Percentiles rank a stretch among this genome's conserved stretches.
These are phyloP conservation scores for Triglochin maritima DNA, from an alignment of 106 monocot genomes.

Conservation along the genomic window DNA sequence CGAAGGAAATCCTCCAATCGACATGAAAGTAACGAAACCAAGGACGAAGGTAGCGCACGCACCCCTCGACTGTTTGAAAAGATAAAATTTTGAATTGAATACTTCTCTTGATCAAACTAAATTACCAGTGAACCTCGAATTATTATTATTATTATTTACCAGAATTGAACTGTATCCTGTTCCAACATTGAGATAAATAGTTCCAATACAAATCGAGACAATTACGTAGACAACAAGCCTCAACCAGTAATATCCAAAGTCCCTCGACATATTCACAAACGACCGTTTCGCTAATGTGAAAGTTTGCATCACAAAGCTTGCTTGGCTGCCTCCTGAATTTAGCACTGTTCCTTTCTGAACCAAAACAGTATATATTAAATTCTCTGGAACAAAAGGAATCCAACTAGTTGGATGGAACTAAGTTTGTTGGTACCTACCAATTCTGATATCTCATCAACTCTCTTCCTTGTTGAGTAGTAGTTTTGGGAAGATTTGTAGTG, in stretches of 20 bases:
- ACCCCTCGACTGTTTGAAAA: conserved; percentile 6
- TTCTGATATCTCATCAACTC: conserved; percentile 63
- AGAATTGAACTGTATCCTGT: conserved; percentile 7
- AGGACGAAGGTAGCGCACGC: conserved; percentile 4
- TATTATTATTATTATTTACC: not conserved
- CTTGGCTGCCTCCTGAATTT: conserved; percentile 77
- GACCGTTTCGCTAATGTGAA: conserved; percentile 7
- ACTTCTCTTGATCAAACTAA: not conserved
- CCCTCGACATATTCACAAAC: conserved; percentile 12
- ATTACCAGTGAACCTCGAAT: not conserved
- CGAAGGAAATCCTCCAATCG: conserved; percentile 15
- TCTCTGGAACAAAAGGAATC: not conserved
- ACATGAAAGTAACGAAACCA: conserved; percentile 21
- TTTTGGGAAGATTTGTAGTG: conserved; percentile 47
- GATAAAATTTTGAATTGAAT: not conserved
- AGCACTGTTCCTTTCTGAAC: conserved; percentile 88
- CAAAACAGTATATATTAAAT: not conserved
- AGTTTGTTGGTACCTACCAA: conserved; percentile 26
- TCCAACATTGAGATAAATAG: conserved; percentile 6
- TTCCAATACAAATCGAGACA: conserved; percentile 12
- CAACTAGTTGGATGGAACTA: not conserved
- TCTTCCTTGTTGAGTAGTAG: conserved; percentile 30
- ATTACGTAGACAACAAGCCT: conserved; percentile 7
- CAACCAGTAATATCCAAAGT: conserved; percentile 16
- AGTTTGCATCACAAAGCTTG: conserved; percentile 8